Base-by-base conservation (phyloP, 768 basidiomycete species). In the Floccularia luteovirens region DNA sequence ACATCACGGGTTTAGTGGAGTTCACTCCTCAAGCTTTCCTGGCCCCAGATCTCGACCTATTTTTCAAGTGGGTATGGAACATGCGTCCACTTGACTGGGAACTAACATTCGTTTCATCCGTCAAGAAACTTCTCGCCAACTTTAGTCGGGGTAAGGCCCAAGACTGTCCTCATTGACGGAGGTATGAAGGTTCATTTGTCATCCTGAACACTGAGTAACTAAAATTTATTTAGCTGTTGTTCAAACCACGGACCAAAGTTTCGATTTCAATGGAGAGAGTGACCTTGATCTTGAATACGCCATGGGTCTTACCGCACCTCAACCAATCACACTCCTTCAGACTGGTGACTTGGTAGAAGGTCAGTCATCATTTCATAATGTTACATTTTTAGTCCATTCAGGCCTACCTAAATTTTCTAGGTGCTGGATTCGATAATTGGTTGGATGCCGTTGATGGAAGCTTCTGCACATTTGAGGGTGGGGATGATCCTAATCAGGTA, bases 231-330 rank as follows among this genome's bases (percentile, higher is more conserved):
- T 30, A 69, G 70, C 72, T 21, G 58, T 69, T 21, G 61, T 67
- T 3, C 75, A 77, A 51, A 67, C 66, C 4, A 42, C 41, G 3
- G 36, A 63, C 27, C 51, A 58, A 45, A 60, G 67, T 32, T 73
- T 75, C 47, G 48, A 59, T 14, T 61, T 62, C 51, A 76, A 75
- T 45, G 75, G 69, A 36, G 77, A 80, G 51, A 71, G 74, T 16
- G 62, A 76, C 45, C 63, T 80, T 13, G 77, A 79, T 54, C 61
- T 80, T 6, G 56, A 78, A 55, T 78, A 75, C 40, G 67, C 65
- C 24, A 75, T 79, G 74, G 55, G 60, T 5, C 60, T 79, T 11
- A 63, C 62, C 2, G 54, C 49, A 7, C 52, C 56, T 6, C 69
- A 70, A 44, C 46, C 50, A 4, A 63, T 72, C 4, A 67, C 63